These are phyloP conservation scores for Camelina sativa DNA, from an alignment of 345 rosid species.

Conservation along the genomic window DNA sequence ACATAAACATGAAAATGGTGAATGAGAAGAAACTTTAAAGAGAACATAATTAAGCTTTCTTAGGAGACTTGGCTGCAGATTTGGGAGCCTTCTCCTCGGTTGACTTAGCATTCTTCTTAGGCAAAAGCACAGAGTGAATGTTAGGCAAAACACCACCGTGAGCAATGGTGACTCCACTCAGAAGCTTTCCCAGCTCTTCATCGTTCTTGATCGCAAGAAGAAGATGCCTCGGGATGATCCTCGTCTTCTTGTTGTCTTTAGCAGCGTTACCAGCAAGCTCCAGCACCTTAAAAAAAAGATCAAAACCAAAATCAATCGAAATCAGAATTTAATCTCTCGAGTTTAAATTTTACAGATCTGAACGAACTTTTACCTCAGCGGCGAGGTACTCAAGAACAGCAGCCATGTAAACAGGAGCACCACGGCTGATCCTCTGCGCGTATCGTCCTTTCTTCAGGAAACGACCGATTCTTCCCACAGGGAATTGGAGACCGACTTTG, in stretches of 20 bases:
- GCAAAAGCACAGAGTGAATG: constrained; percentile 61
- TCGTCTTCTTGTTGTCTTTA: too few species aligned
- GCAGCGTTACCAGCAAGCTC: too few species aligned
- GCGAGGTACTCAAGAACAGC: constrained; percentile 80
- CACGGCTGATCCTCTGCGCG: constrained; percentile 61
- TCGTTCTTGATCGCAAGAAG: too few species aligned
- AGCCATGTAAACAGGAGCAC: constrained; percentile 76
- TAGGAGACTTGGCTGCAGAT: too few species aligned
- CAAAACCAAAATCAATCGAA: neutral
- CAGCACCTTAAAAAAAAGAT: neutral
- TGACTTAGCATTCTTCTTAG: constrained; percentile 53
- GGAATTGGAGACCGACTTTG: too few species aligned
- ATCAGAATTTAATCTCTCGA: neutral
- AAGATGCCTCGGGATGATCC: too few species aligned
- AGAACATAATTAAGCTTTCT: too few species aligned
- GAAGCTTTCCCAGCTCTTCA: too few species aligned
- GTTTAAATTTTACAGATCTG: neutral
- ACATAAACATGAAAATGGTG: constrained; percentile 6
- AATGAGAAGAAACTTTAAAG: neutral
- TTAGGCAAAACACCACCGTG: constrained; percentile 62
- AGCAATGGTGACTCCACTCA: too few species aligned
- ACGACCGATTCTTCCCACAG: constrained; percentile 70
- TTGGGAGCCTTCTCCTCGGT: constrained; percentile 53
- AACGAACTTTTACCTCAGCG: constrained; percentile 54
- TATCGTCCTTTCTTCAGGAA: constrained; percentile 72